Conservation (phyloP, 352 stramenopile species). For the Phytophthora foliorum region DNA sequence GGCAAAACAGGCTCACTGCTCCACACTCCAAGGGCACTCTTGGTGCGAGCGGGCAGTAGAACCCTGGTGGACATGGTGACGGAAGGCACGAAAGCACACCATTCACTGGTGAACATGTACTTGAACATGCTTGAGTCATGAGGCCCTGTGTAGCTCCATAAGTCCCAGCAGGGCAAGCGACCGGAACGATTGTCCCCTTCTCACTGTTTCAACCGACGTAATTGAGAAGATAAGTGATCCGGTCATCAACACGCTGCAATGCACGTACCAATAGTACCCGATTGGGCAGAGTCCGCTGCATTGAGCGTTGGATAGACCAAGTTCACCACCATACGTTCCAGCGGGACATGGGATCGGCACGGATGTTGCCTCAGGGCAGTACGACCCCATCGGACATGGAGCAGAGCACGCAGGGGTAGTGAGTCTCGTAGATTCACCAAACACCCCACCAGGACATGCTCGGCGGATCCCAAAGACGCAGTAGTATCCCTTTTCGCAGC, state of each 20-base stretch:
- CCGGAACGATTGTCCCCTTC: slow-evolving; percentile 46
- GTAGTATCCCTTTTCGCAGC: slow-evolving; percentile 74
- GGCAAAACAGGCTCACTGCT: slow-evolving; percentile 51
- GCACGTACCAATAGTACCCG: slow-evolving; percentile 65
- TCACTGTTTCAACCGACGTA: slow-evolving; percentile 27
- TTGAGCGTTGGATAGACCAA: slow-evolving; percentile 40
- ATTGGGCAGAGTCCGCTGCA: slow-evolving; percentile 66
- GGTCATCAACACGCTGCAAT: slow-evolving; percentile 4
- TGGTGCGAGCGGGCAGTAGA: slow-evolving; percentile 63
- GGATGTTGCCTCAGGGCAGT: slow-evolving; percentile 60
- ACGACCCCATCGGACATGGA: slow-evolving; percentile 59
- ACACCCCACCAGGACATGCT: slow-evolving; percentile 59
- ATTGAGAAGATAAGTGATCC: neutral
- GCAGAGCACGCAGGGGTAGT: slow-evolving; percentile 46
- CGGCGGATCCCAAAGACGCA: slow-evolving; percentile 68
- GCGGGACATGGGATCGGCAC: slow-evolving; percentile 58
- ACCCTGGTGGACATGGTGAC: slow-evolving; percentile 61
- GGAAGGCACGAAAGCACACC: slow-evolving; percentile 42
- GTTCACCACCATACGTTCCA: slow-evolving; percentile 51
- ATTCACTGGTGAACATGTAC: slow-evolving; percentile 40
- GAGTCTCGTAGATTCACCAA: slow-evolving; percentile 49
- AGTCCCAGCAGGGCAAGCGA: slow-evolving; percentile 55
- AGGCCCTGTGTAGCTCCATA: slow-evolving; percentile 52
- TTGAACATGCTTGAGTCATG: slow-evolving; percentile 56
- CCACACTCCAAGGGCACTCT: slow-evolving; percentile 49